These are phyloP conservation scores for Ceratocystis ficicola DNA, from an alignment of 2,329 filamentous ascomycete genomes.

Conservation along the genomic window DNA sequence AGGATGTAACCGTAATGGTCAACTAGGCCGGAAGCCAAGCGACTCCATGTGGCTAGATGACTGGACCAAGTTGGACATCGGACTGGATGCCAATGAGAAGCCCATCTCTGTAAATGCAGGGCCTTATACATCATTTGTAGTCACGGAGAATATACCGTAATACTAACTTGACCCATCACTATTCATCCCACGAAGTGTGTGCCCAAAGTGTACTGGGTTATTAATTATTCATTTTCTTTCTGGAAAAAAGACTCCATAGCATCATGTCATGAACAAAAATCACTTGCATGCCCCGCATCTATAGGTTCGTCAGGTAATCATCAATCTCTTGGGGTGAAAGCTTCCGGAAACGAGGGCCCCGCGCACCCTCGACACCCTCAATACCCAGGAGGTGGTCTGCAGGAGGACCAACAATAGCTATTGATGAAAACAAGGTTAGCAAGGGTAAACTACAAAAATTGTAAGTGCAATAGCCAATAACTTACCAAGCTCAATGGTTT, in stretches of 20 bases:
- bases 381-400: conserved; percentile 86
- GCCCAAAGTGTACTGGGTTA: conserved; percentile 7
- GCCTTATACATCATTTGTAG: conserved; percentile 38
- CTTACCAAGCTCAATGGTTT: conserved; percentile 94
- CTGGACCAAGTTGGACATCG: conserved; percentile 32
- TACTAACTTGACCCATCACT: not conserved
- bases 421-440: conserved; percentile 25
- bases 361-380: conserved; percentile 74
- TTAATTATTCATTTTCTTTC: conserved; percentile 21
- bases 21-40: conserved; percentile 37
- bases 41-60: conserved; percentile 22
- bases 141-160: conserved; percentile 25
- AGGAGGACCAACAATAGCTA: conserved; percentile 88
- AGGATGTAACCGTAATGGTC: conserved; percentile 46
- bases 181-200: not conserved
- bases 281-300: conserved; percentile 29
- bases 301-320: conserved; percentile 98
- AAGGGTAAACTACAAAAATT: conserved; percentile 8
- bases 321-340: conserved; percentile 96
- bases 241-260: conserved; percentile 21
- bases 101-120: conserved; percentile 37
- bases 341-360: conserved; percentile 83
- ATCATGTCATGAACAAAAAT: conserved; percentile 22
- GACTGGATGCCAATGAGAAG: conserved; percentile 25
- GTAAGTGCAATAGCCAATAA: conserved; percentile 19